These are phyloP conservation scores for Pichia occidentalis DNA, from an alignment of 805 yeast species.

Conservation along the genomic window DNA sequence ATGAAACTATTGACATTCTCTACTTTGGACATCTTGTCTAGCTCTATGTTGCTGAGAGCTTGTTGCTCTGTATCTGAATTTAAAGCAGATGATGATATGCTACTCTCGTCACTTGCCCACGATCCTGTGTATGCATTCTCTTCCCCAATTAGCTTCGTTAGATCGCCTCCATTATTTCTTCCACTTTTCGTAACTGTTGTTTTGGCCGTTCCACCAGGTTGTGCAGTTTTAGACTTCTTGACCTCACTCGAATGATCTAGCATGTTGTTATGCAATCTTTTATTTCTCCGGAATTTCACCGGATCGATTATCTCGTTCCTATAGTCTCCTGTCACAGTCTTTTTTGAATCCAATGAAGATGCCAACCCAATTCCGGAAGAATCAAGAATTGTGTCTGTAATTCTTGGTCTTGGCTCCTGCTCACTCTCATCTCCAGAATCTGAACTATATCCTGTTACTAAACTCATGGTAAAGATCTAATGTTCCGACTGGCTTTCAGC, in stretches of 20 bases:
- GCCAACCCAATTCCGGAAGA: too few species aligned
- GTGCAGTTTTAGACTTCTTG: slow-evolving; percentile 22
- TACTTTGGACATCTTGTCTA: too few species aligned
- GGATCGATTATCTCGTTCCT: slow-evolving; percentile 34
- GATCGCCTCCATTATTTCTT: slow-evolving; percentile 34
- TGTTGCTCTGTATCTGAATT: too few species aligned
- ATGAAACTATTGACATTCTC: too few species aligned
- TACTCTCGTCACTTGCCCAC: slow-evolving; percentile 62
- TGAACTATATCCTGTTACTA: slow-evolving; percentile 30
- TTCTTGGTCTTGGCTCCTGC: too few species aligned
- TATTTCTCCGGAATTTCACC: slow-evolving; percentile 35
- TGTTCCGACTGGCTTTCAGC: too few species aligned
- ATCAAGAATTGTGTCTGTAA: too few species aligned
- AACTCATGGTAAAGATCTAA: slow-evolving; percentile 30
- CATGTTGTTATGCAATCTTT: slow-evolving; percentile 30
- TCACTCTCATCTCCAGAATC: slow-evolving; percentile 10
- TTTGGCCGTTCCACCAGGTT: slow-evolving; percentile 25
- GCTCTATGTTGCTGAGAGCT: too few species aligned
- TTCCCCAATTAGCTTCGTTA: slow-evolving; percentile 34
- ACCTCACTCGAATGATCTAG: slow-evolving; percentile 16
- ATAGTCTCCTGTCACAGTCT: slow-evolving; percentile 22
- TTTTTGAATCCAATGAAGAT: background rate
- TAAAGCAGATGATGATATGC: too few species aligned
- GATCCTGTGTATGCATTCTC: slow-evolving; percentile 46
- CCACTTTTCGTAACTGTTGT: slow-evolving; percentile 27